Base-by-base conservation (phyloP, 1,284 basidiomycete species). In the Garcileccinum viscosum region DNA sequence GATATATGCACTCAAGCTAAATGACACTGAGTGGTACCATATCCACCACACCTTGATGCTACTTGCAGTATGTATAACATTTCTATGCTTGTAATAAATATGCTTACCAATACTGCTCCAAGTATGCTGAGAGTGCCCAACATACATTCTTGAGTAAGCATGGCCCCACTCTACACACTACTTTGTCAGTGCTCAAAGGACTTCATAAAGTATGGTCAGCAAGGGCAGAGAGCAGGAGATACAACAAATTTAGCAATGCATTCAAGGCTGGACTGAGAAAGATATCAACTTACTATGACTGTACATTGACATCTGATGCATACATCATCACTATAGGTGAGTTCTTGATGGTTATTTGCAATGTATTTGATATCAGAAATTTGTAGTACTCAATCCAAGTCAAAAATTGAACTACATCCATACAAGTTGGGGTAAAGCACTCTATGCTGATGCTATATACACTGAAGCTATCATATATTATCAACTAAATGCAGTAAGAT, bases 321-420 rank as follows among this genome's bases (percentile, higher is more conserved):
- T 60, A 67, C 2, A 66, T 67, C 22, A 67, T 67, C 32, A 35
- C 63, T 12, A 67, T 67, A 42, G 38, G 66, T 67, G 3, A 59
- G 40, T 66, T 12, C 15, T 59, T 7, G 6, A 59, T 12, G 11
- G 11, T 47, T 35, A 19, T 17, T 37, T 30, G 27, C 19, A 24
- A 63, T 27, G 9, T 37, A 24, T 35, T 61, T 64, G 38, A 66
- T 27, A 5, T 2, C n/a, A n/a, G n/a, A n/a, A n/a, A n/a, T n/a
- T n/a, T 44, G 42, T 32, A 66, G 65, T 66, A 47, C 65, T 66
- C 2, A 27, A 66, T 8, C 44, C 12, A 15, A 50, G 30, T 37
- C 65, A 66, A 38, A 66, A 66, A 38, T 22, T 66, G 3, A 63
- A 63, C 33, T 53, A 66, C 4, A 66, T 63, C 22, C 6, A 5